A percentile compares a stretch with the other conserved stretches of the same genome.
These are phyloP conservation scores for Alternaria alternata DNA, from an alignment of 2,329 filamentous ascomycete species.

Conservation along the genomic window DNA sequence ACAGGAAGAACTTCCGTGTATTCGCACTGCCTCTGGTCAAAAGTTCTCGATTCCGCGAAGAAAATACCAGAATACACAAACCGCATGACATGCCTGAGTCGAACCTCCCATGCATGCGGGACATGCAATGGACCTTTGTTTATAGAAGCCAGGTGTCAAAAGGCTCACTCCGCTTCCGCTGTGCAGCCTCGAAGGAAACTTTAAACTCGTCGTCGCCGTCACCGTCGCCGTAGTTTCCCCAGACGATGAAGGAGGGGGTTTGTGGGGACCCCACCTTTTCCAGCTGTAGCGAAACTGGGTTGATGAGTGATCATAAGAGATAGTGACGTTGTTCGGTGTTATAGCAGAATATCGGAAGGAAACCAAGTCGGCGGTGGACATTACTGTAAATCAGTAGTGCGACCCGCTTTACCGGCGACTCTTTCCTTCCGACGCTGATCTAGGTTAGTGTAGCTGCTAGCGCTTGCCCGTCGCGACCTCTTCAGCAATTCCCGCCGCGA, in stretches of 20 bases:
- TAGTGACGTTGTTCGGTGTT: not conserved
- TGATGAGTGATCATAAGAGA: not conserved
- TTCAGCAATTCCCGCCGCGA: conserved; percentile 22
- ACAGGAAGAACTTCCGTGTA: not conserved
- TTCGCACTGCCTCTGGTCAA: not conserved
- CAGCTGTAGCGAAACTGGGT: not conserved
- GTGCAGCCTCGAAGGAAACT: not conserved
- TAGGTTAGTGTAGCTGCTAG: not conserved
- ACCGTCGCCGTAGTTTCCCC: conserved; percentile 1
- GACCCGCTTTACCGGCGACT: conserved; percentile 12
- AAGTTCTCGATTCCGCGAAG: not conserved
- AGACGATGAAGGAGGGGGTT: not conserved
- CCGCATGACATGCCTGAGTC: not conserved
- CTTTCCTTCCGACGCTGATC: conserved; percentile 4
- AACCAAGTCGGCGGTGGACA: conserved; percentile 7
- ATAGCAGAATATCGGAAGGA: not conserved
- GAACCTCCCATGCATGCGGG: not conserved
- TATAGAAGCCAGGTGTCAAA: not conserved
- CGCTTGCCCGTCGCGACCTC: not conserved
- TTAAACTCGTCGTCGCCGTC: not conserved
- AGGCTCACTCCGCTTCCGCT: not conserved
- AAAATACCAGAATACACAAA: not conserved
- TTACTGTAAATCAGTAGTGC: conserved; percentile 1
- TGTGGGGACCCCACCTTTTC: not conserved
- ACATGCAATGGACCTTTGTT: not conserved